A percentile compares a stretch with the other conserved stretches of the same genome.
phyloP scores from a whole-genome alignment of 139 green algal species.

The Astrephomene gubernaculifera region DNA sequence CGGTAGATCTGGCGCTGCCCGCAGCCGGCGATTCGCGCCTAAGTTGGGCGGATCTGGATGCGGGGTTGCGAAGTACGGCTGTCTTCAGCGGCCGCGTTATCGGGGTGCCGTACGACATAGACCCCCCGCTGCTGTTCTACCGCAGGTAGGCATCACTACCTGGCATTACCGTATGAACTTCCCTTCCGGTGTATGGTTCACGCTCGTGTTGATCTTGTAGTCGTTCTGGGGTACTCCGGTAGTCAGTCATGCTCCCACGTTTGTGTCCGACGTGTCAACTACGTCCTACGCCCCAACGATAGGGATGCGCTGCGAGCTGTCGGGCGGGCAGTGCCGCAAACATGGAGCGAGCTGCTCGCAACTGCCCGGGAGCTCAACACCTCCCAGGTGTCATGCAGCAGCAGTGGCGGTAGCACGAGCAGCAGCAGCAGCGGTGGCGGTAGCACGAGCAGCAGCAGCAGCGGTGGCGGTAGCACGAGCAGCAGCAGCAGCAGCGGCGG shows the following conservation, averaged over 20 bases:
- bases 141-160: not conserved
- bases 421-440: too few species aligned
- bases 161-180: too few species aligned
- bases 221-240: too few species aligned
- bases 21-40: not conserved
- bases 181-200: too few species aligned
- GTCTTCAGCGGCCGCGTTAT: not conserved
- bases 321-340: not conserved
- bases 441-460: not conserved
- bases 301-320: not conserved
- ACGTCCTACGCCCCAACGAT: not conserved
- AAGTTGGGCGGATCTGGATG: not conserved
- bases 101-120: slow-evolving; percentile 25
- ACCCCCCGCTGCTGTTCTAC: slow-evolving; percentile 29
- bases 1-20: not conserved
- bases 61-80: not conserved
- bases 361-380: not conserved
- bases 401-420: not conserved
- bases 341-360: not conserved
- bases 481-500: not conserved
- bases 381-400: not conserved
- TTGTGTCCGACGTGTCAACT: not conserved
- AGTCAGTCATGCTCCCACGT: too few species aligned
- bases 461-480: not conserved
- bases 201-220: too few species aligned